These are phyloP conservation scores for Pistacia atlantica DNA, from an alignment of 345 rosid genomes.

Conservation along the genomic window DNA sequence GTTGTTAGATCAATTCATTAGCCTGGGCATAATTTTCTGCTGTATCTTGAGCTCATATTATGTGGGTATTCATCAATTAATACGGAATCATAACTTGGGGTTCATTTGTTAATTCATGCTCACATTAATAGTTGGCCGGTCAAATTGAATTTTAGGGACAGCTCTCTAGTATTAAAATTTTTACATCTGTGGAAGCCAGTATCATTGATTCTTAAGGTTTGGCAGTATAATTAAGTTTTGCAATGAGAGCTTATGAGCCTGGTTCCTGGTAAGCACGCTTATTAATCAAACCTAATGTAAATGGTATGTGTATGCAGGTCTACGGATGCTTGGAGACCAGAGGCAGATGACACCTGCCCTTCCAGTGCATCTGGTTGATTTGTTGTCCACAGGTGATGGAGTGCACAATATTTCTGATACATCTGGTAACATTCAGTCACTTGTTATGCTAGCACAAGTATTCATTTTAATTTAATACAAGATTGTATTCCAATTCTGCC, in stretches of 20 bases:
- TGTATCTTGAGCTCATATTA: not conserved
- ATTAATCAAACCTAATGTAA: not conserved
- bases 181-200: not conserved
- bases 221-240: constrained; percentile 12
- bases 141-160: constrained; percentile 4
- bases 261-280: not conserved
- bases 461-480: not conserved
- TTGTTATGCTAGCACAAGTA: not conserved
- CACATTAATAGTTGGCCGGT: not conserved
- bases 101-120: constrained; percentile 9
- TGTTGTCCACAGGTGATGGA: constrained; percentile 60
- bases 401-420: constrained; percentile 57
- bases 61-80: not conserved
- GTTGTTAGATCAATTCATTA: not conserved
- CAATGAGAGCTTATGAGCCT: not conserved
- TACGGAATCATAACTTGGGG: not conserved
- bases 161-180: not conserved
- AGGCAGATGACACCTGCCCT: constrained; percentile 77
- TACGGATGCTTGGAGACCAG: constrained; percentile 77
- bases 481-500: constrained; percentile 11
- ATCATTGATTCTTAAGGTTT: not conserved
- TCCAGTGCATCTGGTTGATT: constrained; percentile 83
- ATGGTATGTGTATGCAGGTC: constrained; percentile 48
- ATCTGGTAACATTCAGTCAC: constrained; percentile 42
- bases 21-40: not conserved